Evolutionary conservation across 2,329 filamentous ascomycete species (phyloP).

Genomic region (Xenoacremonium recifei): DNA sequence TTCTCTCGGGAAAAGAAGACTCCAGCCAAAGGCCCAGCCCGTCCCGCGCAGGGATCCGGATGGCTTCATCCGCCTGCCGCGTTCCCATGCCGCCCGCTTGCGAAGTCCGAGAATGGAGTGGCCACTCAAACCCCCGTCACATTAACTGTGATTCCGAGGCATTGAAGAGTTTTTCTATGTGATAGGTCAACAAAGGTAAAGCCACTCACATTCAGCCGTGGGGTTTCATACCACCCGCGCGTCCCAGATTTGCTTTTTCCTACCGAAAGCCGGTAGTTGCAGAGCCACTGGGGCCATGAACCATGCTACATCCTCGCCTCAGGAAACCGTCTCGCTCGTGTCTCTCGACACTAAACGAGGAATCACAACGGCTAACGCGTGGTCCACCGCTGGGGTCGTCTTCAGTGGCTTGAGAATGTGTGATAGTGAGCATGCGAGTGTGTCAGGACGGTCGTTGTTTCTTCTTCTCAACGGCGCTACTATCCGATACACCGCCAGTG

Average conservation of each 20-base stretch:
- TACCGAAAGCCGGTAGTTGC: constrained; percentile 23
- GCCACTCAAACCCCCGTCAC: neutral
- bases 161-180: constrained; percentile 13
- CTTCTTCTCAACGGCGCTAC: constrained; percentile 2
- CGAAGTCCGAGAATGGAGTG: too few species aligned
- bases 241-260: constrained; percentile 17
- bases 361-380: constrained; percentile 11
- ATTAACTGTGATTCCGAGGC: constrained; percentile 4
- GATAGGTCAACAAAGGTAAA: constrained; percentile 11
- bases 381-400: constrained; percentile 5
- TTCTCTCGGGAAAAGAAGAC: neutral
- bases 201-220: constrained; percentile 14
- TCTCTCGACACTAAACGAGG: constrained; percentile 11
- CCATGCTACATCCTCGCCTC: constrained; percentile 1
- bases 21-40: neutral
- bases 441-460: constrained; percentile 8
- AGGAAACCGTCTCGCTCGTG: constrained; percentile 8
- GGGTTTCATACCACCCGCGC: constrained; percentile 14
- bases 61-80: neutral
- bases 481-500: constrained; percentile 1
- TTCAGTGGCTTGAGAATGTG: constrained; percentile 4
- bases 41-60: constrained; percentile 1
- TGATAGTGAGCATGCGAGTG: constrained; percentile 2
- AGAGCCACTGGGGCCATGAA: constrained; percentile 9
- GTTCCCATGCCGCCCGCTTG: neutral